Evolutionary conservation across 345 rosid genomes (phyloP).

Genomic region (Zanthoxylum bungeanum): DNA sequence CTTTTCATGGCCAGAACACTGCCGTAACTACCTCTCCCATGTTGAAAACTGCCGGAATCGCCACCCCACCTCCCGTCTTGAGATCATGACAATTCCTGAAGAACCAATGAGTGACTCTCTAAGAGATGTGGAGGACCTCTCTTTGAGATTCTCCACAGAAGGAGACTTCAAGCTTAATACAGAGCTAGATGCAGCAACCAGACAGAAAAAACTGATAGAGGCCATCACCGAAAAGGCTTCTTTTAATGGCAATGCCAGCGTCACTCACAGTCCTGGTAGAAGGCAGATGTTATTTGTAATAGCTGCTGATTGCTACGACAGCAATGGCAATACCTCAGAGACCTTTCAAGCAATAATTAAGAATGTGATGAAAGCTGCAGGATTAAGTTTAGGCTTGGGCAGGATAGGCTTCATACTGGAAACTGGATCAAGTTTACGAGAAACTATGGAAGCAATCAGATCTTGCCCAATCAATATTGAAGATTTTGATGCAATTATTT

Average conservation of each 20-base stretch:
- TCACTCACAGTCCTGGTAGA: conserved; percentile 59
- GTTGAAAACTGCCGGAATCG: conserved; percentile 77
- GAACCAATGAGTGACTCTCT: conserved; percentile 89
- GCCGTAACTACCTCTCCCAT: conserved; percentile 78
- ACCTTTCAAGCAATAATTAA: conserved; percentile 49
- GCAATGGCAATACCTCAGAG: conserved; percentile 38
- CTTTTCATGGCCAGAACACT: conserved; percentile 76
- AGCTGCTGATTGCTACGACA: conserved; percentile 60
- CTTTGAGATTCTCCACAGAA: conserved; percentile 75
- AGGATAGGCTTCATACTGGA: conserved; percentile 62
- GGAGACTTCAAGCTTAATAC: conserved; percentile 67
- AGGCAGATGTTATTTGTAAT: conserved; percentile 76
- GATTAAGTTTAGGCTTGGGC: conserved; percentile 38
- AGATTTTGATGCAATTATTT: conserved; percentile 81
- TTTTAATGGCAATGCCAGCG: conserved; percentile 36
- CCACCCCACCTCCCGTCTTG: conserved; percentile 64
- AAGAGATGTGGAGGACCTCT: conserved; percentile 73
- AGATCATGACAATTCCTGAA: conserved; percentile 63
- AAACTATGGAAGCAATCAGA: conserved; percentile 50
- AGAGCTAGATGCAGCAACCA: conserved; percentile 60
- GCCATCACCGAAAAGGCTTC: conserved; percentile 53
- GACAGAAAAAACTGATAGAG: conserved; percentile 70
- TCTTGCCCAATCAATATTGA: conserved; percentile 51
- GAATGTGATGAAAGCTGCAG: conserved; percentile 64
- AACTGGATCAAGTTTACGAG: conserved; percentile 60